A percentile compares a stretch with the other conserved stretches of the same genome.
Evolutionary conservation across 1,139 yeast genomes (phyloP).

Genomic region (Taphrina sp.): DNA sequence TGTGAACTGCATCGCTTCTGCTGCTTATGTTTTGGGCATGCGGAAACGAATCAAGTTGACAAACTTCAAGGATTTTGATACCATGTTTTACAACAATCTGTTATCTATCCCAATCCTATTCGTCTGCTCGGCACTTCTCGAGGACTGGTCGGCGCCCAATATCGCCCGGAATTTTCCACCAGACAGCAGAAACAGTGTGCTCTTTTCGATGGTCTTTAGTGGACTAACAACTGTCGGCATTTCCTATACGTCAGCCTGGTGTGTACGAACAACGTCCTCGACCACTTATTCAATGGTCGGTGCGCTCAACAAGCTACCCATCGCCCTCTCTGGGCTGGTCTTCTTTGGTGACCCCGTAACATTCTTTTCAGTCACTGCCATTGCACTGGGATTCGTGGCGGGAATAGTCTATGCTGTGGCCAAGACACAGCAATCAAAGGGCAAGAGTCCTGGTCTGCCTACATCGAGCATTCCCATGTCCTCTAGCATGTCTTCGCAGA

Average conservation of each 20-base stretch:
- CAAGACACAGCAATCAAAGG: conserved; percentile 39
- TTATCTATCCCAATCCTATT: conserved; percentile 85
- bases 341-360: conserved; percentile 95
- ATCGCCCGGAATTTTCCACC: conserved; percentile 73
- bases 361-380: conserved; percentile 86
- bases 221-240: conserved; percentile 95
- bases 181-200: conserved; percentile 62
- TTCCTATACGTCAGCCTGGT: conserved; percentile 98
- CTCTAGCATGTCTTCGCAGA: conserved; percentile 32
- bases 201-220: conserved; percentile 81
- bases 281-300: conserved; percentile 99
- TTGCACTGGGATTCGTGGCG: conserved; percentile 86
- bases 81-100: conserved; percentile 96
- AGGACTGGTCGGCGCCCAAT: conserved; percentile 89
- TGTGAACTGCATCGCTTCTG: conserved; percentile 87
- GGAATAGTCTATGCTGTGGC: conserved; percentile 87
- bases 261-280: conserved; percentile 97
- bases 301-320: conserved; percentile 95
- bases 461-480: conserved; percentile 30
- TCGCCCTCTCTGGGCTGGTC: conserved; percentile 88
- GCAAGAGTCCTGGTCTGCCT: conserved; percentile 25
- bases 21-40: conserved; percentile 89
- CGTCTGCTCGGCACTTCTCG: conserved; percentile 68
- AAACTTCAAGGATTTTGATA: conserved; percentile 95
- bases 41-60: conserved; percentile 96